Evolutionary conservation across 345 rosid species (phyloP).

Genomic region (Hirschfeldia incana): DNA sequence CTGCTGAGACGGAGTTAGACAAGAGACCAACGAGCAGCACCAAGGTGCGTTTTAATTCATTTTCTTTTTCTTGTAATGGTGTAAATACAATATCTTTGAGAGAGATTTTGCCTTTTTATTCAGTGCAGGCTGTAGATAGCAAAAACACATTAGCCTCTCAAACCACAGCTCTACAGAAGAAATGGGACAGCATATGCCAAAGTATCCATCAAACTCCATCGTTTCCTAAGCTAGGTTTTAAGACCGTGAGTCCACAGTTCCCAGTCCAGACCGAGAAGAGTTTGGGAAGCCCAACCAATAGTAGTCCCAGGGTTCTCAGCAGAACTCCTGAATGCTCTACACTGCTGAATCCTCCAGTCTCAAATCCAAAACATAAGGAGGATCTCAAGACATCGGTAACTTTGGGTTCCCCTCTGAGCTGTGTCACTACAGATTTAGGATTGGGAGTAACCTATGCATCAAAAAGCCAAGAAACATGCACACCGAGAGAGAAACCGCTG

Average conservation of each 20-base stretch:
- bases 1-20: conserved; percentile 42
- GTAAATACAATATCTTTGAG: conserved; percentile 41
- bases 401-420: conserved; percentile 30
- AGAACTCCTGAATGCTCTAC: too few relatives aligned
- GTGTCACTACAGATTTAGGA: conserved; percentile 65
- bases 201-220: conserved; percentile 49
- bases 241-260: conserved; percentile 31
- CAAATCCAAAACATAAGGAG: conserved; percentile 32
- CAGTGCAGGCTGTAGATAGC: conserved; percentile 61
- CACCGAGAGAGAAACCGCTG: background rate
- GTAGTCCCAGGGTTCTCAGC: too few relatives aligned
- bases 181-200: conserved; percentile 62
- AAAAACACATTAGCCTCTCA: conserved; percentile 38
- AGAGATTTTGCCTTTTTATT: conserved; percentile 41
- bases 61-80: background rate
- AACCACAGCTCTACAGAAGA: conserved; percentile 48
- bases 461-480: conserved; percentile 37
- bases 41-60: conserved; percentile 46
- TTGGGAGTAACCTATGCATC: conserved; percentile 54
- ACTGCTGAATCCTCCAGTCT: background rate
- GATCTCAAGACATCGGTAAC: conserved; percentile 27
- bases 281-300: background rate
- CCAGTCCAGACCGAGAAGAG: conserved; percentile 19
- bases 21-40: conserved; percentile 34
- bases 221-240: conserved; percentile 37